Evolutionary conservation across 306 rosid genomes (phyloP).

Genomic region (Rosa persica): DNA sequence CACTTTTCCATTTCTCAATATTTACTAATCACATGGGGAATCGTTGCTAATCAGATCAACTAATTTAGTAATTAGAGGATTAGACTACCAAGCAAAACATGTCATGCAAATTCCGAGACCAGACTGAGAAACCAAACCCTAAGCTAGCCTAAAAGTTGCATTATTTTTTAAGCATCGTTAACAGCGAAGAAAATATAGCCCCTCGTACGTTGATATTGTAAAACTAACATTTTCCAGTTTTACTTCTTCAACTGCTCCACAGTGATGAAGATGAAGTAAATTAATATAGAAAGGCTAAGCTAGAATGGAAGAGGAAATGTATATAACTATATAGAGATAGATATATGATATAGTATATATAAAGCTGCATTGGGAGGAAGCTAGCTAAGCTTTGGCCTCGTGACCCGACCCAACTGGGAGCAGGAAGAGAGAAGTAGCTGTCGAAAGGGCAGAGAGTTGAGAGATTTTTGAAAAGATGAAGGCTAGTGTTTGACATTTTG

Average conservation of each 20-base stretch:
- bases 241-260: slow-evolving; percentile 1
- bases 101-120: slow-evolving; percentile 2
- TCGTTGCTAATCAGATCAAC: slow-evolving; percentile 11
- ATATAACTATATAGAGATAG: not conserved
- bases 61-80: not conserved
- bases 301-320: not conserved
- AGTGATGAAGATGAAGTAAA: not conserved
- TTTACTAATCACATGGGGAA: slow-evolving; percentile 13
- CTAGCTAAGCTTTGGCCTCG: not conserved
- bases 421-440: slow-evolving; percentile 39
- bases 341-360: not conserved
- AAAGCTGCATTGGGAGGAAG: slow-evolving; percentile 8
- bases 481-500: slow-evolving; percentile 91
- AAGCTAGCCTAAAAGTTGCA: slow-evolving; percentile 2
- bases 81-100: slow-evolving; percentile 8
- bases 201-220: slow-evolving; percentile 10
- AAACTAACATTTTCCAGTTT: slow-evolving; percentile 6
- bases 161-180: slow-evolving; percentile 18
- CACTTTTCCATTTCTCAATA: slow-evolving; percentile 7
- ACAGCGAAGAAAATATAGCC: slow-evolving; percentile 1
- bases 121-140: not conserved
- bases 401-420: slow-evolving; percentile 32
- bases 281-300: slow-evolving; percentile 6
- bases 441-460: slow-evolving; percentile 29
- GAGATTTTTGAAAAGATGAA: slow-evolving; percentile 43